Base-by-base conservation (phyloP, 768 basidiomycete genomes). In the Mrakia frigida region DNA sequence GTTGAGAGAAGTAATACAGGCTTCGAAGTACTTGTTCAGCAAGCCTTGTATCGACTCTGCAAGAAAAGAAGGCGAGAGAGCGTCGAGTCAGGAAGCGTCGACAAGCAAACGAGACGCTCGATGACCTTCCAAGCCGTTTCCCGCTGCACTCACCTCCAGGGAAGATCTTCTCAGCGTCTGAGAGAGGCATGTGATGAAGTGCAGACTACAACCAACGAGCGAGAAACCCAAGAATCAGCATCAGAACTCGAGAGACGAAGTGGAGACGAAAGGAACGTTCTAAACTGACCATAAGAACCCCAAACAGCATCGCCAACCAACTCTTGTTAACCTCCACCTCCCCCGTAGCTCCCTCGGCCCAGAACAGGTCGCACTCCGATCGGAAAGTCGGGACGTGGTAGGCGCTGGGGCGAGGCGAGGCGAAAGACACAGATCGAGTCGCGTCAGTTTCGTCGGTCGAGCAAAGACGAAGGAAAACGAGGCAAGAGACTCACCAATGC, bases 281-380 rank as follows among this genome's bases (percentile, higher is more conserved):
- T 73, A 52, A 50, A 79, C 46, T 50, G 16, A 50, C 78, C 73
- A 78, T 75, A 31, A 80, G 73, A 4, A 79, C 76, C 7, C 70
- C 74, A 43, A 76, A 80, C 6, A 79, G 59, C 28, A 80, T 67
- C 3, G 78, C 78, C 11, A 80, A 77, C 76, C 78, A 80, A 35
- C 63, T 35, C 73, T 74, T 78, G 74, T 80, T 80, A 63, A 80
- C 74, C 46, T 80, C 79, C 25, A 80, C 78, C 46, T 79, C 76
- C 18, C 76, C 78, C 59, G 78, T 52, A 1, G 72, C 75, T 11
- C 76, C 76, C 46, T 80, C 79, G 2, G 65, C 65, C 79, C 79
- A 80, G 56, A 80, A 80, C 16, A 78, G 72, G 25, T 80, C 78
- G 67, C 76, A 75, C 60, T 80, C 79, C 41, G 73, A 41, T 7